phyloP scores from a whole-genome alignment of 805 yeast species.

The Sugiyamaella qingdaonensis region DNA sequence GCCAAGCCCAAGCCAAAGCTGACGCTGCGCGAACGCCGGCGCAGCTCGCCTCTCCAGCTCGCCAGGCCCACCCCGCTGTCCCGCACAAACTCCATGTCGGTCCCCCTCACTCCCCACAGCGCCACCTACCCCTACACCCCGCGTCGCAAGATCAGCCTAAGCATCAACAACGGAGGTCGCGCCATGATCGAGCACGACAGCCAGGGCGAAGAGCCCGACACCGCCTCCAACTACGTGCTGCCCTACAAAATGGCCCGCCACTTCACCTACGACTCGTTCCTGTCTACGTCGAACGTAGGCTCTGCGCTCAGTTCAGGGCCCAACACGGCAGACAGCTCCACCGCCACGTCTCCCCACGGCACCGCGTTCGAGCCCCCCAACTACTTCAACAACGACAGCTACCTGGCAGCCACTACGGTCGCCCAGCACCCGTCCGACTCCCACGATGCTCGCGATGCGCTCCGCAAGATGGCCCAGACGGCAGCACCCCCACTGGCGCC shows the following conservation, averaged over 20 bases:
- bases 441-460: background rate
- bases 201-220: background rate
- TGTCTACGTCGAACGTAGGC: background rate
- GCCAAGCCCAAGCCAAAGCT: background rate
- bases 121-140: background rate
- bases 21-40: constrained; percentile 7
- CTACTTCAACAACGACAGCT: background rate
- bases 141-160: background rate
- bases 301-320: background rate
- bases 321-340: background rate
- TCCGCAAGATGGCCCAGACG: background rate
- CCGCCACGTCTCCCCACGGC: constrained; percentile 9
- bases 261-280: constrained; percentile 1
- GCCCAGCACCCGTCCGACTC: background rate
- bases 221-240: background rate
- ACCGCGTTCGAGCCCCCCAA: background rate
- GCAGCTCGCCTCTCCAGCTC: constrained; percentile 7
- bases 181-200: background rate
- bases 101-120: background rate
- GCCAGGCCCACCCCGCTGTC: background rate
- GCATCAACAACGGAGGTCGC: background rate
- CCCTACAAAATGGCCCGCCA: constrained; percentile 6
- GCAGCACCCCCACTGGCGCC: too few relatives aligned
- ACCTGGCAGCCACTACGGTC: background rate
- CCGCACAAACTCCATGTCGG: constrained; percentile 4